Percentiles rank a stretch among this genome's conserved stretches.
Evolutionary conservation across 495 filamentous ascomycete genomes (phyloP).

Genomic region (Hypoxylon crocopeplum): DNA sequence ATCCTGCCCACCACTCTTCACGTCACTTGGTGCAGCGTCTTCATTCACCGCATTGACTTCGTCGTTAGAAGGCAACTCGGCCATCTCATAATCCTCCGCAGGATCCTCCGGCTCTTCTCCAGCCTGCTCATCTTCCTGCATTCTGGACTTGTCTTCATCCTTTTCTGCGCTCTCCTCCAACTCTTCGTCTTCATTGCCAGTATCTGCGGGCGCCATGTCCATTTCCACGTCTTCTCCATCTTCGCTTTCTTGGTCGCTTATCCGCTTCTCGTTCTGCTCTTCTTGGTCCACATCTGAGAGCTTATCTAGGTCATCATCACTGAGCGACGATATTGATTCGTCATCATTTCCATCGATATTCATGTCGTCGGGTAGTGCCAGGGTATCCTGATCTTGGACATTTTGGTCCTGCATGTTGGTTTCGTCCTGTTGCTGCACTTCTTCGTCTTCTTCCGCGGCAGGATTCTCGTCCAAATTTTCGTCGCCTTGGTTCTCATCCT

Average conservation of each 20-base stretch:
- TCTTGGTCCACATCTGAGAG: conserved; percentile 58
- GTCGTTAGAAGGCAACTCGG: conserved; percentile 50
- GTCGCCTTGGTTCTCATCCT: conserved; percentile 56
- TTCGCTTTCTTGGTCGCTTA: conserved; percentile 42
- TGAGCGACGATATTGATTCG: conserved; percentile 50
- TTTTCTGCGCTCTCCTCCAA: conserved; percentile 39
- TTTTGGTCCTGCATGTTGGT: conserved; percentile 69
- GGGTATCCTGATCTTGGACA: conserved; percentile 64
- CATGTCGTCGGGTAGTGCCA: conserved; percentile 74
- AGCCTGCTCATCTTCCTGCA: conserved; percentile 53
- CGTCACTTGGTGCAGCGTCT: conserved; percentile 72
- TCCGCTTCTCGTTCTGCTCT: conserved; percentile 45
- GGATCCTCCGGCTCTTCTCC: conserved; percentile 39
- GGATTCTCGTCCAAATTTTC: conserved; percentile 62
- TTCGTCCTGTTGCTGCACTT: conserved; percentile 72
- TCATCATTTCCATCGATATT: conserved; percentile 68
- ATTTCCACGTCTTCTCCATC: conserved; percentile 36
- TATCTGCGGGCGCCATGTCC: conserved; percentile 30
- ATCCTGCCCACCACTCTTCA: conserved; percentile 62
- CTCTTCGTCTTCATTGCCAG: conserved; percentile 40
- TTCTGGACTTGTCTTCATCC: conserved; percentile 48
- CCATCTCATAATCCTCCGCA: conserved; percentile 40
- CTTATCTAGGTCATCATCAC: conserved; percentile 64
- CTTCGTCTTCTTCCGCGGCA: conserved; percentile 72
- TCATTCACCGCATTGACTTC: conserved; percentile 64